These are phyloP conservation scores for Picocystis sp. DNA, from an alignment of 163 green algal species.

Conservation along the genomic window DNA sequence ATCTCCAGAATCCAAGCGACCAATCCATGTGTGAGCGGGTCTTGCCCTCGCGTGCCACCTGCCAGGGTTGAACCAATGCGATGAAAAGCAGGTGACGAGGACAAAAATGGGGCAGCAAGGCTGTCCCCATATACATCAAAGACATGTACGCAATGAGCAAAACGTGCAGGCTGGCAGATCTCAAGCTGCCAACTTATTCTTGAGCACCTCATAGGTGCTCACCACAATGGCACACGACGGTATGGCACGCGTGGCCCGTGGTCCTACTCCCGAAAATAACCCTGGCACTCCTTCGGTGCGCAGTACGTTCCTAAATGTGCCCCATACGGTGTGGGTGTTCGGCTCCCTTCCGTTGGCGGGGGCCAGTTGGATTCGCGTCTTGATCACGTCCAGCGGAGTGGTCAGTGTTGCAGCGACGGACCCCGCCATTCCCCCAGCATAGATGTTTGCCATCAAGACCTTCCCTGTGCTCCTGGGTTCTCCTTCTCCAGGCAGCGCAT, in stretches of 20 bases:
- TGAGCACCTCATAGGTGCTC: constrained; percentile 72
- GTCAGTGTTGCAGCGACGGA: constrained; percentile 59
- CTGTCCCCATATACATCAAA: too few species aligned
- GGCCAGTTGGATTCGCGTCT: constrained; percentile 70
- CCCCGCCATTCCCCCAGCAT: constrained; percentile 54
- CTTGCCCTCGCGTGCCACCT: too few species aligned
- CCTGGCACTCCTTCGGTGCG: constrained; percentile 34
- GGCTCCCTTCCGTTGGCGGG: background rate
- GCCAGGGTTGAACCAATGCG: too few species aligned
- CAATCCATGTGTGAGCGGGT: too few species aligned
- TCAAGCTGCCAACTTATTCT: constrained; percentile 7
- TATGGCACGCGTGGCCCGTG: constrained; percentile 47
- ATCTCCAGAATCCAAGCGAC: too few species aligned
- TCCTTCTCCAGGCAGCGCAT: constrained; percentile 10
- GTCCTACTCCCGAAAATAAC: constrained; percentile 64
- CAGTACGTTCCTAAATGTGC: background rate
- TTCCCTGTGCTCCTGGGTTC: constrained; percentile 7
- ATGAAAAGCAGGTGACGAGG: too few species aligned
- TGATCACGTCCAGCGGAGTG: constrained; percentile 86
- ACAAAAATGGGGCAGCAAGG: too few species aligned
- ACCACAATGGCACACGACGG: constrained; percentile 87
- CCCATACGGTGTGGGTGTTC: background rate
- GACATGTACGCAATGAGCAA: too few species aligned
- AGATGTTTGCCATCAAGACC: constrained; percentile 51
- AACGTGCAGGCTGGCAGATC: background rate